Conservation (phyloP, 176 grass and related monocot species). For the Elaeis guineensis region DNA sequence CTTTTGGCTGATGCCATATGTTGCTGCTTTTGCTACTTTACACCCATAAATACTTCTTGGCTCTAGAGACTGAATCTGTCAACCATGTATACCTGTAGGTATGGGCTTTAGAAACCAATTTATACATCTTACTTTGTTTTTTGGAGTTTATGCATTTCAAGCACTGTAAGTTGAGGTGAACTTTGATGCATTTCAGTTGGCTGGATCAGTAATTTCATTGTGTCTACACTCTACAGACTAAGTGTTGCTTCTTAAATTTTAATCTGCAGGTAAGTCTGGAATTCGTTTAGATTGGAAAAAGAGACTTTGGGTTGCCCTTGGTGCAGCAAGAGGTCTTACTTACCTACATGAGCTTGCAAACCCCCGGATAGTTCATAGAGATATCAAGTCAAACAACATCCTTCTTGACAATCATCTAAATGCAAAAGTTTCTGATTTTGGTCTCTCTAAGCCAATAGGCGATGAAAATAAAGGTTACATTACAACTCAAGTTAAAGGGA, state of each 20-base stretch:
- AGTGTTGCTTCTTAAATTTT: too few species aligned
- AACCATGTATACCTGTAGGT: too few species aligned
- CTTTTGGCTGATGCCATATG: too few species aligned
- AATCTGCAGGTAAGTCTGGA: conserved; percentile 1
- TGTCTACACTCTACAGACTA: too few species aligned
- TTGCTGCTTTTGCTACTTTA: too few species aligned
- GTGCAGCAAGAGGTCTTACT: background rate
- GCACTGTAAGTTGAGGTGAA: too few species aligned
- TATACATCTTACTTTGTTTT: too few species aligned
- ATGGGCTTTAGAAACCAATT: background rate
- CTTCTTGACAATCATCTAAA: background rate
- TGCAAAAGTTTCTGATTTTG: conserved; percentile 9
- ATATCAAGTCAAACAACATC: conserved; percentile 9
- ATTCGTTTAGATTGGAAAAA: conserved; percentile 1
- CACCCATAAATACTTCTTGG: too few species aligned
- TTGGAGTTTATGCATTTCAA: too few species aligned
- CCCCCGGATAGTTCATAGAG: conserved; percentile 1
- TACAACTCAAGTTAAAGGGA: conserved; percentile 5
- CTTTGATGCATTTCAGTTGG: too few species aligned
- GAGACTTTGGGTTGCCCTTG: background rate
- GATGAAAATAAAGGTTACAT: background rate
- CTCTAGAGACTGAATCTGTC: too few species aligned
- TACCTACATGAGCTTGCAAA: conserved; percentile 1
- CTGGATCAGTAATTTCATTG: too few species aligned
- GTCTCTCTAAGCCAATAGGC: background rate